A percentile compares a stretch with the other conserved stretches of the same genome.
Evolutionary conservation across 1,139 yeast species (phyloP).

Genomic region (Pichia cactophila): DNA sequence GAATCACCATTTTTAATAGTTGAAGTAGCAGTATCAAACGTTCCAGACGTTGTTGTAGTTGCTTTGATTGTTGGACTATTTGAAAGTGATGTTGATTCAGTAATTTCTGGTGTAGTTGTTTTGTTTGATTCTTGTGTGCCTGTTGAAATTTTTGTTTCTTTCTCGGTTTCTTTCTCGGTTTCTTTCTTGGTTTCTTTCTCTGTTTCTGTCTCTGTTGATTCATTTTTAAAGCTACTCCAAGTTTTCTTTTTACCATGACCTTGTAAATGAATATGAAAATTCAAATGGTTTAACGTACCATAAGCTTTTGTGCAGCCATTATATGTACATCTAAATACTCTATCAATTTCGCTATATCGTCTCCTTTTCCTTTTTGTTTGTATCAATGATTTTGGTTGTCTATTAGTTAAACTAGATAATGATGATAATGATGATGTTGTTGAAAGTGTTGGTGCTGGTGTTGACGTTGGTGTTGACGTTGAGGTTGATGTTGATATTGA

Average conservation of each 20-base stretch:
- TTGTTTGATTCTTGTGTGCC: too few relatives aligned
- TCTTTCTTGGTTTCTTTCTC: neutral
- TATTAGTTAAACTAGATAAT: neutral
- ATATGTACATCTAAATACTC: conserved; percentile 56
- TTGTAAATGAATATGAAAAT: conserved; percentile 68
- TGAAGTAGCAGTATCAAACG: neutral
- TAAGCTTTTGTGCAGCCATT: conserved; percentile 63
- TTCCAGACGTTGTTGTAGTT: neutral
- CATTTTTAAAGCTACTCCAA: neutral
- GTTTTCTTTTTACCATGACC: conserved; percentile 63
- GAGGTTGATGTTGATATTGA: neutral
- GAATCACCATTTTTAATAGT: too few relatives aligned
- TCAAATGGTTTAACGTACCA: conserved; percentile 70
- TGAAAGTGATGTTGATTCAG: neutral
- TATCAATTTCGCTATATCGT: conserved; percentile 61
- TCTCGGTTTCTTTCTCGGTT: too few relatives aligned
- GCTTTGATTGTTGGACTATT: neutral
- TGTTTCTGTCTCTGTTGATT: neutral
- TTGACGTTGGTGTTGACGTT: neutral
- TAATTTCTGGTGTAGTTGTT: neutral
- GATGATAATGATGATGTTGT: neutral
- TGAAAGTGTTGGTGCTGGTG: neutral
- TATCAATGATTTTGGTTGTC: neutral
- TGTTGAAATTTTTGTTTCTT: too few relatives aligned
- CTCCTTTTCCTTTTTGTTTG: conserved; percentile 51